Evolutionary conservation across 2,329 filamentous ascomycete species (phyloP), one percentile per base, ranked within the genome.

Genomic region (Tolypocladium guangdongense): DNA sequence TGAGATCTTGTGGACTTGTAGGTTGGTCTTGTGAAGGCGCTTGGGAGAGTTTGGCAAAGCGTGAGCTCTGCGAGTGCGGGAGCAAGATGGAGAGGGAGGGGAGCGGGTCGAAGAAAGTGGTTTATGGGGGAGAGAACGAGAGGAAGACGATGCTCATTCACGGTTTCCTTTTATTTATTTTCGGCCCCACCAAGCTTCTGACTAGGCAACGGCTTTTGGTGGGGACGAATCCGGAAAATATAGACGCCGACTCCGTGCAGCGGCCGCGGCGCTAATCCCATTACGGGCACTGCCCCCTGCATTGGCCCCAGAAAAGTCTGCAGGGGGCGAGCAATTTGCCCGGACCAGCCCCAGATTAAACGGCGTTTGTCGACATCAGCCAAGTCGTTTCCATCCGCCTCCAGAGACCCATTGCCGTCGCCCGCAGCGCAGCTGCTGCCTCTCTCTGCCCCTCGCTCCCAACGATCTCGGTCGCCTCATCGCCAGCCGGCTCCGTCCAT

Each of bases 1-100:
- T 69, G 66, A 73, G 75, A 76, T 78, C 74, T 76, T 74, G 63
- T 71, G 58, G 70, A 72, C 70, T 72, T 66, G 54, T 49, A 52
- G 55, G 55, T 56, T 59, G 27, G 64, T 60, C 63, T 62, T 62
- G 62, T 54, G 59, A 56, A 62, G 51, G 54, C 49, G 54, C 55
- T 58, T 52, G 52, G 58, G 55, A 62, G 56, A 57, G 32, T 57
- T 20, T 52, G 56, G 59, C 56, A 52, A 55, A 58, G 55, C 54
- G 61, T 27, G 27, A 46, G 11, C 33, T 51, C 50, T 30, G 22
- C 48, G 37, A 27, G 22, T 18, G 30, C 22, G 24, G 22, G n/a
- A 47, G 37, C 37, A 52, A 49, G 52, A 49, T n/a, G 10, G 59
- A 52, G 46, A 49, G 43, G 50, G 50, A 54, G 56, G 53, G 52